Evolutionary conservation across 2,329 filamentous ascomycete genomes (phyloP), one percentile per base, ranked within the genome.

Genomic region (Pleomassaria siparia): DNA sequence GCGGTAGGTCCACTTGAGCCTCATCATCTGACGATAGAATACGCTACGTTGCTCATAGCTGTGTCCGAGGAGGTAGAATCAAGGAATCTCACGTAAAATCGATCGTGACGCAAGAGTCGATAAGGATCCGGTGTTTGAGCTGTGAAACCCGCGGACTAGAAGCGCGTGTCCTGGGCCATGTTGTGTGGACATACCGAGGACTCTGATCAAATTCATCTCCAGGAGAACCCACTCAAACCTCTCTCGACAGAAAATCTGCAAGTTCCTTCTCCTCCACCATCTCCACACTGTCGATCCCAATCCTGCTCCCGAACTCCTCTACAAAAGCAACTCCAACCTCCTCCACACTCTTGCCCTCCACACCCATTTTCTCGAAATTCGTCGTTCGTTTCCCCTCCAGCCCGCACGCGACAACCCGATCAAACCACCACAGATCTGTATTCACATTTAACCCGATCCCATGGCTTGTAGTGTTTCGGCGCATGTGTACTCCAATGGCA

Each of bases 321-420:
- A 74, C 75, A 63, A 77, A 77, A 3, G 55, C 56, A 2, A 50
- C 50, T 11, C 64, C 74, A 12, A 75, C 74, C 30, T 67, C 60
- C 41, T 71, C 67, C 2, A 77, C 70, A 22, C 49, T 57, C 26
- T 54, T 53, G 1, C 61, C 69, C 10, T 41, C 35, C 4, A 74
- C 69, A 0, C 74, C 73, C 68, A 88, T 79, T 30, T 74, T 76
- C 54, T 76, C 75, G 49, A 96, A 78, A 66, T 83, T 91, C n/a
- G 89, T 95, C 44, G 89, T 86, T 50, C 80, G 77, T 73, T 88
- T 89, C 20, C 87, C 91, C 51, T 86, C 84, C 30, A 97, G 72
- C 0, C 94, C 94, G 76, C 92, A 97, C 12, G 91, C 87, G n/a
- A 91, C 85, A 68, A 97, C 95, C 52, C 91, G 80, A 20, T 80